Evolutionary conservation across 1,139 yeast species (phyloP), one percentile per base, ranked within the genome.

Genomic region (Candida mesenterica): DNA sequence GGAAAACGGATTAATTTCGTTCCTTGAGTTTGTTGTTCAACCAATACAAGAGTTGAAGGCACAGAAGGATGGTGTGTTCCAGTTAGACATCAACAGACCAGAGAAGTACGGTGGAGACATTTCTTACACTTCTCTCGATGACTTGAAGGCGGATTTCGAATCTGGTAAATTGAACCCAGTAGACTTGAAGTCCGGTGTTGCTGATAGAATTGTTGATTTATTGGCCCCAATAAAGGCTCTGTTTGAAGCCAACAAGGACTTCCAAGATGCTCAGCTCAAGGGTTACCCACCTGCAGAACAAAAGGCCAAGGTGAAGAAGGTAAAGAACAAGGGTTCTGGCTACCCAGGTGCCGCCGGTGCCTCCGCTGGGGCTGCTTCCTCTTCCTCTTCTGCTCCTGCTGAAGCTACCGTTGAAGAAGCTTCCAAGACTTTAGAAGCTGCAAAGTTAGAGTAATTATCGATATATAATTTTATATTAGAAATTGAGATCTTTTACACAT

Each of bases 101-200:
- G 98, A 92, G 57, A 83, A 92, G 66, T 94, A 87, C 61, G 98
- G 99, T 49, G 99, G 98, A 35, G 83, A 95, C 48, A 71, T 92
- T 40, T 70, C 82, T 32, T 94, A 79, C 73, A 59, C 59, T 32
- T 72, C 86, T 17, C 69, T 87, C 48, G 89, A 77, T n/a, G 72
- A 77, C 24, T 69, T 92, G 53, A 82, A 83, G 59, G 65, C 68
- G 26, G 96, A 84, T 50, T 94, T 75, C 62, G 80, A 75, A 32
- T 71, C 74, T 18, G 85, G 82, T 52, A 77, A 77, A 55, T 75
- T 94, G 54, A 77, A 94, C 31, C 97, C 99, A 23, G 94, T 89
- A 28, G 99, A 94, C 62, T 79, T 94, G 62, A 94, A 94, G 65
- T 65, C 82, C 8, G 98, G 98, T 62, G 92, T 92, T 37, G 72